Conservation (phyloP, 2,329 filamentous ascomycete species). For the Alternaria incomplexa region DNA sequence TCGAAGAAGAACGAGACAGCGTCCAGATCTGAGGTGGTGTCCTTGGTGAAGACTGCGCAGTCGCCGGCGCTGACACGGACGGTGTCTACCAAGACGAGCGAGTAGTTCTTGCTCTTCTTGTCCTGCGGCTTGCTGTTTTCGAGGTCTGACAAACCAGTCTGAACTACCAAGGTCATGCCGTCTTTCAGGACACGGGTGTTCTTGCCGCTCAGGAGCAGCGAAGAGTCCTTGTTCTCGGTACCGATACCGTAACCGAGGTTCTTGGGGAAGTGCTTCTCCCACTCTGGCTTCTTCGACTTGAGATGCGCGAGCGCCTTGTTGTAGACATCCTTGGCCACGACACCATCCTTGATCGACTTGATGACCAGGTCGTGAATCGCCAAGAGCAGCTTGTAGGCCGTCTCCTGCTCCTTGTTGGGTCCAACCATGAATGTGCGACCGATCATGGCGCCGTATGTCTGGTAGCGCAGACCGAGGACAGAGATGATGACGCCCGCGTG, state of each 20-base stretch:
- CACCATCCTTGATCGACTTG: constrained; percentile 88
- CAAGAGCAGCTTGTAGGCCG: constrained; percentile 87
- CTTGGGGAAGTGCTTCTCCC: constrained; percentile 94
- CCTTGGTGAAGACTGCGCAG: constrained; percentile 88
- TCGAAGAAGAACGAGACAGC: constrained; percentile 99
- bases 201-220: constrained; percentile 85
- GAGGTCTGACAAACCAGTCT: constrained; percentile 87
- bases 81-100: constrained; percentile 89
- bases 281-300: constrained; percentile 88
- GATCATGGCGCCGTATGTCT: constrained; percentile 92
- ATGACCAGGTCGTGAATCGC: constrained; percentile 87
- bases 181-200: constrained; percentile 84
- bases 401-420: constrained; percentile 94
- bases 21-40: constrained; percentile 88
- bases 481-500: constrained; percentile 94
- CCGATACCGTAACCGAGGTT: constrained; percentile 92
- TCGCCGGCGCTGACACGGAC: constrained; percentile 83
- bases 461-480: constrained; percentile 90
- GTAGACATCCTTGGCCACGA: constrained; percentile 87
- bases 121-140: constrained; percentile 87
- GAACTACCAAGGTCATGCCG: constrained; percentile 94
- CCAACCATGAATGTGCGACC: constrained; percentile 95
- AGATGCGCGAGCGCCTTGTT: constrained; percentile 81
- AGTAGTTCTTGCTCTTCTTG: constrained; percentile 88
- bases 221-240: constrained; percentile 85